Conservation (phyloP, 192 early-diverging fungal genomes). For the Dissophora globulifera region DNA sequence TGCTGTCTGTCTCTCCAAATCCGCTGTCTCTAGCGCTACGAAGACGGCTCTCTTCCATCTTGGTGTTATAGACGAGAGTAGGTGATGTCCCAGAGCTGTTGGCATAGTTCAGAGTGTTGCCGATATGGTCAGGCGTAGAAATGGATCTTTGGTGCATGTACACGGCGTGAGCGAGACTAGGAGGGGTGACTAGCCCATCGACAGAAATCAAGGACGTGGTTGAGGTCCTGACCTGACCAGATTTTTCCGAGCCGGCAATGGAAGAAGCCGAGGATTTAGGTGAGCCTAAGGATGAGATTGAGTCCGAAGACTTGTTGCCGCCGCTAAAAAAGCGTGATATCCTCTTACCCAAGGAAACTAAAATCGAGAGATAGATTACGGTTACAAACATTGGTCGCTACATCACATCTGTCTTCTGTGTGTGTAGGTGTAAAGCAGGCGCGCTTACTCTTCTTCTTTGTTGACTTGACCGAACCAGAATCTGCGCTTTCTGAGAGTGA, state of each 20-base stretch:
- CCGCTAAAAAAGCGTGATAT: constrained; percentile 39
- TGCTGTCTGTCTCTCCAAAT: constrained; percentile 24
- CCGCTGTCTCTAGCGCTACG: constrained; percentile 36
- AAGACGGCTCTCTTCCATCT: constrained; percentile 18
- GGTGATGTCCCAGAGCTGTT: background rate
- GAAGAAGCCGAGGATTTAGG: constrained; percentile 6
- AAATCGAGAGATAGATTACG: background rate
- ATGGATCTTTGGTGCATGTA: constrained; percentile 34
- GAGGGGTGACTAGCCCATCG: constrained; percentile 20
- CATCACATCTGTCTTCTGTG: background rate
- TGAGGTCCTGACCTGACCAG: background rate
- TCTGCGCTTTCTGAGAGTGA: constrained; percentile 20
- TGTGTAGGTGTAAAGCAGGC: background rate
- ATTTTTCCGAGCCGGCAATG: constrained; percentile 2
- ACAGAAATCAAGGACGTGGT: constrained; percentile 20
- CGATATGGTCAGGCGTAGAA: constrained; percentile 38
- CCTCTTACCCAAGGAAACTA: constrained; percentile 47
- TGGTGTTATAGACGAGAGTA: background rate
- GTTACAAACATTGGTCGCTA: background rate
- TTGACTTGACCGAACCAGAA: constrained; percentile 19
- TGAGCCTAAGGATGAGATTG: background rate
- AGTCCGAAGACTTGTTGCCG: constrained; percentile 4
- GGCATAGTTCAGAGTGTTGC: constrained; percentile 1
- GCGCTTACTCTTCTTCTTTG: constrained; percentile 40
- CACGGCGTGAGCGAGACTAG: constrained; percentile 4